Base-by-base conservation (phyloP, 2,329 filamentous ascomycete species). In the Fusarium illudens region DNA sequence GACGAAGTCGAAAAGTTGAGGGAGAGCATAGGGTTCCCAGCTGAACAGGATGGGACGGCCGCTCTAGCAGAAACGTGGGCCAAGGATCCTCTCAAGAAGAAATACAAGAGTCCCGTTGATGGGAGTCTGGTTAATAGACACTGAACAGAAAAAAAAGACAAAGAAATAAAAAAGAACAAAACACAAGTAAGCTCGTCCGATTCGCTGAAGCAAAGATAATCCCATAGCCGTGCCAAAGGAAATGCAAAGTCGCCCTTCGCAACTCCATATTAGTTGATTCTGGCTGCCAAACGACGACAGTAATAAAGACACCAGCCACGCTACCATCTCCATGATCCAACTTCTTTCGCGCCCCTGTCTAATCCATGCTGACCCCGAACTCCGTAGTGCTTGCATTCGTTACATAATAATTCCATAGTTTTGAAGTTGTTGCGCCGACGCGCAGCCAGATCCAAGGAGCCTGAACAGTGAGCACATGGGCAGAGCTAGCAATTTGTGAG, bases 1-100 rank as follows among this genome's bases (percentile, higher is more conserved):
- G 86, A 91, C 58, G 91, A 96, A 76, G 90, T 99, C 3, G 79
- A 95, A 53, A 92, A 93, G 73, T 84, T 98, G 20, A 86, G 95
- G 65, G 84, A 87, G 67, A 85, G 85, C 44, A 81, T 91, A 60
- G 94, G 94, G 1, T 88, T 91, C 65, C 87, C 91, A 1, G 70
- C 71, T n/a, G 93, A 97, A 62, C 91, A 96, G 70, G 92, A 97
- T 71, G 89, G 92, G 0, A 90, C 91, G 70, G 86, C 89, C 49
- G 91, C 89, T 9, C 80, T 94, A 27, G 93, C 92, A 0, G 92
- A 95, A 78, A 97, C 94, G 2, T 98, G 93, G 90, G 82, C 86
- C 3, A 80, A 80, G 50, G 85, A 87, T 63, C 83, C 82, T 15
- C 77, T 77, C 32, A 77, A 80, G 44, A 81, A 81, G 57, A 81